Evolutionary conservation across 495 filamentous ascomycete species (phyloP).

Genomic region (Hypoxylon perforatum): DNA sequence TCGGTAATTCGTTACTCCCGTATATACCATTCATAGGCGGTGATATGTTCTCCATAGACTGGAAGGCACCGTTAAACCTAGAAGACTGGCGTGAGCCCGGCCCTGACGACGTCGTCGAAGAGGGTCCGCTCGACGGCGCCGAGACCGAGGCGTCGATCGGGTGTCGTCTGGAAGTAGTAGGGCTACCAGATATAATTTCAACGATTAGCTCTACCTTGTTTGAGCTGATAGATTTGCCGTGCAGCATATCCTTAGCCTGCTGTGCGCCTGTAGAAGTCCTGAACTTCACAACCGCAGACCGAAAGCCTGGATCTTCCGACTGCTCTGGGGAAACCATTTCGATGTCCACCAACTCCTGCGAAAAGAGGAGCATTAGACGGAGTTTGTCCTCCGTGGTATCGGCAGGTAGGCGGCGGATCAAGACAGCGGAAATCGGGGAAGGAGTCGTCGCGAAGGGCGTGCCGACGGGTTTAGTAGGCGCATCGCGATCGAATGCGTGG

Average conservation of each 20-base stretch:
- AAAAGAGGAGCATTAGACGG: constrained; percentile 85
- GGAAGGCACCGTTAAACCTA: constrained; percentile 82
- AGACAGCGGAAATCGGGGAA: constrained; percentile 47
- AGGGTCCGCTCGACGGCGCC: constrained; percentile 57
- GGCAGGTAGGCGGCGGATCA: constrained; percentile 80
- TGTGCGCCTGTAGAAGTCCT: constrained; percentile 75
- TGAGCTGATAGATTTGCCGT: constrained; percentile 81
- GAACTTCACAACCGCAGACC: constrained; percentile 81
- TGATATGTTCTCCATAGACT: constrained; percentile 76
- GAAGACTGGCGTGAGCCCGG: constrained; percentile 74
- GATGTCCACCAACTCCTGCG: constrained; percentile 80
- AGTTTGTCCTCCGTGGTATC: constrained; percentile 79
- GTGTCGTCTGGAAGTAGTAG: constrained; percentile 53
- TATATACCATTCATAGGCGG: constrained; percentile 68
- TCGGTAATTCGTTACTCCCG: constrained; percentile 67
- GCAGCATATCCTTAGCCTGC: constrained; percentile 78
- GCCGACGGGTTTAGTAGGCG: constrained; percentile 59
- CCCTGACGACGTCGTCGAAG: constrained; percentile 65
- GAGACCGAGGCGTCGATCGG: constrained; percentile 49
- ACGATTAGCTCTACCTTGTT: constrained; percentile 84
- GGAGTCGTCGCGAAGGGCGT: constrained; percentile 62
- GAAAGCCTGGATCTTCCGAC: constrained; percentile 76
- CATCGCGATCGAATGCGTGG: constrained; percentile 55
- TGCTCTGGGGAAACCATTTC: constrained; percentile 75
- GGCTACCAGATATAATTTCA: constrained; percentile 69